Conservation (phyloP, 2,329 filamentous ascomycete species). For the Alternaria infectoria region DNA sequence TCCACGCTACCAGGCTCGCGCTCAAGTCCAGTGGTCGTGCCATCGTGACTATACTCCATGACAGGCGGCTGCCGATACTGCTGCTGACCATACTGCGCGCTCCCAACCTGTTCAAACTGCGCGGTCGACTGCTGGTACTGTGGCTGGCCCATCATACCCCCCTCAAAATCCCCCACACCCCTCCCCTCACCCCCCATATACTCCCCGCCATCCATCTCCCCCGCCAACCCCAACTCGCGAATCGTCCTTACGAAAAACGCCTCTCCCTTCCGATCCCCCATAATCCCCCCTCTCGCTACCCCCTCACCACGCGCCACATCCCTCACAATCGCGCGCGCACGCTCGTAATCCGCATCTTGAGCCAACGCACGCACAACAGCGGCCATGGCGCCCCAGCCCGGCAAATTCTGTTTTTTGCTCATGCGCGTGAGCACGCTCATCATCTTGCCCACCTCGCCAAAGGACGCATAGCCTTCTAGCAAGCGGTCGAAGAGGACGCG, state of each 20-base stretch:
- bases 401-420: constrained; percentile 48
- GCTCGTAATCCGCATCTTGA: constrained; percentile 43
- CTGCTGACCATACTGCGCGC: neutral
- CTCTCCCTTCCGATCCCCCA: constrained; percentile 16
- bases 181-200: neutral
- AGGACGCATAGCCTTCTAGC: constrained; percentile 68
- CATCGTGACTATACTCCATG: neutral
- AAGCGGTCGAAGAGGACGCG: constrained; percentile 72
- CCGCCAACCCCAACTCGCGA: constrained; percentile 13
- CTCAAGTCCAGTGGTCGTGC: neutral
- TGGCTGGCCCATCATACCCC: neutral
- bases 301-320: constrained; percentile 47
- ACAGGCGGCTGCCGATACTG: neutral
- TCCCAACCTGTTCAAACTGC: neutral
- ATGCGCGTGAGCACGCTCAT: constrained; percentile 51
- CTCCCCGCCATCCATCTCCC: constrained; percentile 20
- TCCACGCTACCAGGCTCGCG: neutral
- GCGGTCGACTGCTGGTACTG: neutral
- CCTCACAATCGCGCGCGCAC: constrained; percentile 43
- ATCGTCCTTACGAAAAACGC: constrained; percentile 25
- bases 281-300: constrained; percentile 30
- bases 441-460: constrained; percentile 57
- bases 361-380: constrained; percentile 49
- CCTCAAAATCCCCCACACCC: neutral
- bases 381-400: constrained; percentile 51